Evolutionary conservation across 2,329 filamentous ascomycete genomes (phyloP).

Genomic region (Cytospora schulzeri): DNA sequence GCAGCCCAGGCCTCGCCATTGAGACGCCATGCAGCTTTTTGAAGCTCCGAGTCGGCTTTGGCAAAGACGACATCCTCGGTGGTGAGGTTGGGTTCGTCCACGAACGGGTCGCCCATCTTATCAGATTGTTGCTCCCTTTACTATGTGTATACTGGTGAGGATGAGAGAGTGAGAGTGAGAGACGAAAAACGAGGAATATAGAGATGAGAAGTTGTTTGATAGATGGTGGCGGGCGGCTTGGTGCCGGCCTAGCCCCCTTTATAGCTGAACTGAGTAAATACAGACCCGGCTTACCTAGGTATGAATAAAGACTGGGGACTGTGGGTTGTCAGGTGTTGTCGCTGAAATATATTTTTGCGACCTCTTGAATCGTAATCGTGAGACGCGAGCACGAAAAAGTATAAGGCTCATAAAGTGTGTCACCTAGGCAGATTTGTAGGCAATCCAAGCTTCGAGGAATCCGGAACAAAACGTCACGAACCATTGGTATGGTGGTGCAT

Average conservation of each 20-base stretch:
- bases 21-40: constrained; percentile 36
- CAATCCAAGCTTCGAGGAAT: neutral
- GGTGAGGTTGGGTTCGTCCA: constrained; percentile 29
- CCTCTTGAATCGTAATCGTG: neutral
- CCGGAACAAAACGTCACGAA: neutral
- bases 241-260: constrained; percentile 12
- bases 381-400: neutral
- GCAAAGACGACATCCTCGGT: constrained; percentile 34
- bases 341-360: constrained; percentile 27
- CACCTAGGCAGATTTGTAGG: neutral
- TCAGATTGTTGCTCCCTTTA: neutral
- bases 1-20: constrained; percentile 36
- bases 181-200: neutral
- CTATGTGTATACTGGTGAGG: neutral
- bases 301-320: constrained; percentile 20
- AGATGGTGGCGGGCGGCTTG: neutral
- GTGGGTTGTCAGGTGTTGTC: constrained; percentile 30
- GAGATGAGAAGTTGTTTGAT: neutral
- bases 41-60: constrained; percentile 35
- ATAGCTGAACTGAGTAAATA: constrained; percentile 14
- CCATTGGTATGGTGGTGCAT: neutral
- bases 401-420: neutral
- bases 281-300: constrained; percentile 20
- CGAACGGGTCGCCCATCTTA: constrained; percentile 19
- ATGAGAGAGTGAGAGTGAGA: neutral